phyloP scores from a whole-genome alignment of 306 rosid genomes.

The Malus asiatica region DNA sequence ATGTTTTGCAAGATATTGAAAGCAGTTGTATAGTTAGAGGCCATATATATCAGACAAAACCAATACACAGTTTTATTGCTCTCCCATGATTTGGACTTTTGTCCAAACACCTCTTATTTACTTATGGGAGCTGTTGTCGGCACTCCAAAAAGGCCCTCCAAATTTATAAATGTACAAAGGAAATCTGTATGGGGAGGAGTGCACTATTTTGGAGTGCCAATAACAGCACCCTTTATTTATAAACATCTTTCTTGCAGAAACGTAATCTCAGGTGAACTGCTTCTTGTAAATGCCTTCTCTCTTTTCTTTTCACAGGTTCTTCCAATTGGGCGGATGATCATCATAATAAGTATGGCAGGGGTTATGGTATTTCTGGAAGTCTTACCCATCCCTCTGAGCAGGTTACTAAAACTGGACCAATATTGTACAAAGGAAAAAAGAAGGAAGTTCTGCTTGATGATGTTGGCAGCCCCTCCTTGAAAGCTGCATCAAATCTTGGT shows the following conservation, averaged over 20 bases:
- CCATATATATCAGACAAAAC: neutral
- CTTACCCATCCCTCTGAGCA: constrained; percentile 36
- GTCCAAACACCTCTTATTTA: neutral
- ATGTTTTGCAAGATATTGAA: neutral
- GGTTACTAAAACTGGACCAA: constrained; percentile 54
- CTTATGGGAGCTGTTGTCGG: neutral
- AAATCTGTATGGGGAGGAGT: neutral
- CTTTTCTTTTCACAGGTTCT: constrained; percentile 48
- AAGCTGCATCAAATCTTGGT: constrained; percentile 40
- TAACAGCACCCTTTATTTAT: neutral
- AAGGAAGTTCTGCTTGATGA: constrained; percentile 72
- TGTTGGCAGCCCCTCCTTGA: constrained; percentile 48
- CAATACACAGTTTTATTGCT: neutral
- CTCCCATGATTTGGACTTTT: neutral
- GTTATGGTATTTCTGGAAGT: constrained; percentile 28
- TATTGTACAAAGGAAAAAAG: constrained; percentile 55
- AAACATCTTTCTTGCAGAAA: neutral
- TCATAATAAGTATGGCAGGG: constrained; percentile 23
- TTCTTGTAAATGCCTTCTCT: constrained; percentile 2
- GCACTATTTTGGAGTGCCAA: neutral
- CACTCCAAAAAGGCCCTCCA: neutral
- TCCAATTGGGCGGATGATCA: constrained; percentile 32
- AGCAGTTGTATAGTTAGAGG: neutral
- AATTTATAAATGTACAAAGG: no score
- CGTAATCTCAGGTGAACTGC: neutral